These are phyloP conservation scores for Apiotrichum sp. DNA, from an alignment of 1,284 basidiomycete species.

Conservation along the genomic window DNA sequence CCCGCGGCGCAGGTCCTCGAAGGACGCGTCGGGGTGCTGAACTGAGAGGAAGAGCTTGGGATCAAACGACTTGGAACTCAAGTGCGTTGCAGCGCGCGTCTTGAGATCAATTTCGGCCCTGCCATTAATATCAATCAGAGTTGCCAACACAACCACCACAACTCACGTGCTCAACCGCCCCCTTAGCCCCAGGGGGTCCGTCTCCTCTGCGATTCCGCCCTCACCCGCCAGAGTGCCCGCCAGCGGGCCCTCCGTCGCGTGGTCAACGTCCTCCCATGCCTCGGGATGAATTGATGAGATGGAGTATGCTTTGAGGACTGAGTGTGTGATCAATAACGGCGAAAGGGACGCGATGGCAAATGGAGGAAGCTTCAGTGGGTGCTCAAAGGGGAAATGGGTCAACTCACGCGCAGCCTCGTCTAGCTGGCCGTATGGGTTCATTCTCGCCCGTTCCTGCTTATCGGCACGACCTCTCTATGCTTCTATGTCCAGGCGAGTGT, in stretches of 20 bases:
- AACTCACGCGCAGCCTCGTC: conserved; percentile 1
- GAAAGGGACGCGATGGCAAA: not conserved
- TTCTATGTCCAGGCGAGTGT: too few relatives aligned
- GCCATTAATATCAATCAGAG: not conserved
- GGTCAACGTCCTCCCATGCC: conserved; percentile 45
- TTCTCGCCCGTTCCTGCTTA: not conserved
- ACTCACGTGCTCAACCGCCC: conserved; percentile 37
- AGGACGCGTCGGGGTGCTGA: conserved; percentile 92
- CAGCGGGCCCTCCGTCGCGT: conserved; percentile 41
- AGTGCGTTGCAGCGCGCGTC: conserved; percentile 60
- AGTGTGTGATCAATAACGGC: not conserved
- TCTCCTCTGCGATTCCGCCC: conserved; percentile 35
- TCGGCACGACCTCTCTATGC: too few relatives aligned
- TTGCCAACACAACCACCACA: not conserved
- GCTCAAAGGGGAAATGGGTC: too few relatives aligned
- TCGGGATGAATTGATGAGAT: conserved; percentile 41
- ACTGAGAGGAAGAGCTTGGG: conserved; percentile 87
- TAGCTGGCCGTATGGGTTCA: not conserved
- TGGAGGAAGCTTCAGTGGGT: too few relatives aligned
- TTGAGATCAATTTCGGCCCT: conserved; percentile 38
- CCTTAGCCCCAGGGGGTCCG: conserved; percentile 44
- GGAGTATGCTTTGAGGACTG: conserved; percentile 47
- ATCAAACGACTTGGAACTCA: conserved; percentile 91
- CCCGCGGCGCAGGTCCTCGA: conserved; percentile 77
- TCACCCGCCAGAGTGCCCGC: conserved; percentile 34